phyloP scores from a whole-genome alignment of 2,329 filamentous ascomycete species.

The Aspergillus caelatus region DNA sequence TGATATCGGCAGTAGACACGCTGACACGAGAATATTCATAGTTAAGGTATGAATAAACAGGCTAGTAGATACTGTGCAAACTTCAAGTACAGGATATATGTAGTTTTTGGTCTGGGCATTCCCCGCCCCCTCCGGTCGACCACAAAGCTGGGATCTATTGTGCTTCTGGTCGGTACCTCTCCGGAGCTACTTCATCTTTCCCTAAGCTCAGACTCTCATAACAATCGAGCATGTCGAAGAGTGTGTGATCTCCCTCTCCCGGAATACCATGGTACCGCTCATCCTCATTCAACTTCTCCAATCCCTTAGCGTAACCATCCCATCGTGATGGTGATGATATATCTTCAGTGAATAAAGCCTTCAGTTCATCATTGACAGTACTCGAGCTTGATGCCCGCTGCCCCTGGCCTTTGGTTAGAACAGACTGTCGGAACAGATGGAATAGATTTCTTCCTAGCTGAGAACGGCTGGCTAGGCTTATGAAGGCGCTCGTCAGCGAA shows the following conservation, averaged over 20 bases:
- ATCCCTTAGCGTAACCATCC: conserved; percentile 36
- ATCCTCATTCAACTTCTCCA: conserved; percentile 38
- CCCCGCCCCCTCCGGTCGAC: too few relatives aligned
- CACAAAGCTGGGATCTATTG: not conserved
- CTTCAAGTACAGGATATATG: not conserved
- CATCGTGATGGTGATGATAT: conserved; percentile 21
- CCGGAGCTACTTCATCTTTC: conserved; percentile 32
- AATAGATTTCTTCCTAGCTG: conserved; percentile 37
- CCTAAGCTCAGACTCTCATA: conserved; percentile 44
- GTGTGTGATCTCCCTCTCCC: conserved; percentile 14
- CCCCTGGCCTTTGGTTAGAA: conserved; percentile 35
- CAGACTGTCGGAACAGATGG: conserved; percentile 39
- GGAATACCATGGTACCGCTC: conserved; percentile 34
- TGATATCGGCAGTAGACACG: not conserved
- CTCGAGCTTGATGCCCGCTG: conserved; percentile 27
- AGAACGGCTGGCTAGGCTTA: conserved; percentile 37
- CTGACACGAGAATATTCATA: not conserved
- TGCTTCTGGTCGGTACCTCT: conserved; percentile 17
- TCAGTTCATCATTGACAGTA: conserved; percentile 33
- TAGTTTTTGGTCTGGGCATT: not conserved
- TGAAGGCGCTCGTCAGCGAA: conserved; percentile 36
- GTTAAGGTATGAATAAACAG: not conserved
- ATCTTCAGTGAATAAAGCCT: conserved; percentile 36
- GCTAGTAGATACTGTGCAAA: not conserved
- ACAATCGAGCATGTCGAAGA: conserved; percentile 42